Evolutionary conservation across 1,139 yeast genomes (phyloP), one percentile per base, ranked within the genome.

Genomic region (Geotrichum reessii): DNA sequence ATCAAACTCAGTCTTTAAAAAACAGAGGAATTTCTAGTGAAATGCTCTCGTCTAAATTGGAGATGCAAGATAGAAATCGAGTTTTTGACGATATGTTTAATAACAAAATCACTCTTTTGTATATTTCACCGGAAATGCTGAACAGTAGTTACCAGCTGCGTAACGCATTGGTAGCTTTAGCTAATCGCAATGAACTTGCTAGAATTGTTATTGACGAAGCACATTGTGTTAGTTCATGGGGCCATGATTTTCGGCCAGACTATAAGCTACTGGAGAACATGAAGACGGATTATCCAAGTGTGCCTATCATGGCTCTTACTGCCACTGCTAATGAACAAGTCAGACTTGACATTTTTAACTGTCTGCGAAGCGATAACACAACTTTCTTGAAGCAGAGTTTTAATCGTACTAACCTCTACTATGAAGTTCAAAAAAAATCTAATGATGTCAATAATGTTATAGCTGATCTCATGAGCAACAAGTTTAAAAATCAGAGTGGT

Each of bases 201-300:
- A 77, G 98, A 58, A 81, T 95, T 40, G 97, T 95, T 14, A 91
- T 95, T 53, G 99, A 95, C 73, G 99, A 95, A 70, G 99, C 99
- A 0, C 99, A 95, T 74, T 95, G 99, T 79, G 95, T 93, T 59
- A 89, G 97, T 61, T 87, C 96, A 12, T 95, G 99, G 99, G 99
- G 99, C 19, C 99, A 95, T 73, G 99, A 95, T 73, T 95, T 95
- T 71, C 79, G 99, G 60, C 98, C 98, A 0, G 98, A 93, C 71
- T 95, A 95, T 73, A 89, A 91, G 67, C 87, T 85, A 31, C 77
- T 95, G 71, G 84, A 85, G 47, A 79, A 80, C 63, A 87, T 95
- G 72, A 90, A 91, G 67, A 73, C 75, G 42, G 80, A 82, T 60
- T 93, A 81, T 69, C 95, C 96, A 0, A 81, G 79, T 53, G 82